phyloP scores from a whole-genome alignment of 495 filamentous ascomycete species.

The Daldinia caldariorum region DNA sequence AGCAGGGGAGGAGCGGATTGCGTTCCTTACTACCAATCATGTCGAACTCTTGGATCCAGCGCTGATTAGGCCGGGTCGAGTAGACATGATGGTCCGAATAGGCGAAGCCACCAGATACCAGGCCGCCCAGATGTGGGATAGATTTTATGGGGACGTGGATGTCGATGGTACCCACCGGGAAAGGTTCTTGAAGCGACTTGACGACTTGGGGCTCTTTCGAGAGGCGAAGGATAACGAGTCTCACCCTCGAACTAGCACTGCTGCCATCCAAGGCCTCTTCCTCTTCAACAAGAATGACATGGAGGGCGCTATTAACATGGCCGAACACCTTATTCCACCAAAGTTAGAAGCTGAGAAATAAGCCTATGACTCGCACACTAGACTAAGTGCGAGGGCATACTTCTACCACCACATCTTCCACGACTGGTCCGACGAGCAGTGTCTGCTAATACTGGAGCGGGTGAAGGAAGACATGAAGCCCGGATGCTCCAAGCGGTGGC shows the following conservation, averaged over 20 bases:
- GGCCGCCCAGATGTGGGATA: slow-evolving; percentile 87
- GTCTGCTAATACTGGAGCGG: slow-evolving; percentile 48
- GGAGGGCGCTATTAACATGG: slow-evolving; percentile 85
- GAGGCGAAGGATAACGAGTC: slow-evolving; percentile 53
- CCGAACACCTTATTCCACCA: slow-evolving; percentile 69
- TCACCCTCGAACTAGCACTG: slow-evolving; percentile 74
- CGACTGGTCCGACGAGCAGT: slow-evolving; percentile 56
- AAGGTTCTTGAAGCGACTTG: slow-evolving; percentile 60
- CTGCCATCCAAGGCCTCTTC: slow-evolving; percentile 91
- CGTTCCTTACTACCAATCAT: slow-evolving; percentile 96
- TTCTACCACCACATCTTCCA: slow-evolving; percentile 62
- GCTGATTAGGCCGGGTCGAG: slow-evolving; percentile 86
- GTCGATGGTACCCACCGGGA: slow-evolving; percentile 64
- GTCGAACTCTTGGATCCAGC: slow-evolving; percentile 88
- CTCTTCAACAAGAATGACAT: slow-evolving; percentile 92
- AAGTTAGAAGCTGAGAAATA: slow-evolving; percentile 59
- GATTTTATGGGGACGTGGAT: slow-evolving; percentile 91
- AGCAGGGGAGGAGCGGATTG: slow-evolving; percentile 92
- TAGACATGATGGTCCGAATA: slow-evolving; percentile 91
- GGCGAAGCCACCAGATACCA: slow-evolving; percentile 89
- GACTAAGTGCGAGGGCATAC: slow-evolving; percentile 59
- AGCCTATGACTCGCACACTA: slow-evolving; percentile 9
- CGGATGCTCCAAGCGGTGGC: slow-evolving; percentile 50
- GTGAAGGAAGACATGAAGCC: slow-evolving; percentile 55
- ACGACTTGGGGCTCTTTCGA: slow-evolving; percentile 60